Evolutionary conservation across 2,329 filamentous ascomycete species (phyloP), one percentile per base, ranked within the genome.

Genomic region (Microascus cirrosus): DNA sequence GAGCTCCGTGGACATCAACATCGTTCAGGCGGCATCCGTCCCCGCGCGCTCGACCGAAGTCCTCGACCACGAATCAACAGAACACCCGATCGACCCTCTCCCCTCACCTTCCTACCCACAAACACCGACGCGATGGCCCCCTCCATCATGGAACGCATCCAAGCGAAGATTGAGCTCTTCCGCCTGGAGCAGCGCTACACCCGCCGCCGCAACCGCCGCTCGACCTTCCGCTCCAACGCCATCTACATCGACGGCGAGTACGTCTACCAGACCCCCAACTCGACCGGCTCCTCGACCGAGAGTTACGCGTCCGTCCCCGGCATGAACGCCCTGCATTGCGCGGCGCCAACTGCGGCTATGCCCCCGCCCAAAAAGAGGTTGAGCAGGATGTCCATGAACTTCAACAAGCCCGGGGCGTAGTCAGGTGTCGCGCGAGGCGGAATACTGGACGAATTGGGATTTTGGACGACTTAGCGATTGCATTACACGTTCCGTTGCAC

Each of bases 241-340:
- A 82, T 89, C 70, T 97, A 97, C 73, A 88, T 96, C 63, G 90
- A 97, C 70, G 94, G 92, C 73, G 93, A 96, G 77, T 96, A 96
- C 76, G 79, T 96, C 71, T 95, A 91, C 79, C 79, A 84, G 68
- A 82, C 79, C 0, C 81, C 82, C 62, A 79, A 73, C 71, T 75
- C 76, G 56, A 84, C 81, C 1, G 81, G 81, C 58, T 83, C 80
- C 20, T 82, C 79, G 5, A 71, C 75, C 54, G 77, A 75, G 58
- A 70, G 68, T 58, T 64, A 66, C 36, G 62, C 61, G 48, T 67
- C 61, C 64, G 70, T 61, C 64, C 60, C 61, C 61, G 62, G 67
- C 63, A 60, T 68, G 62, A 69, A 72, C 60, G 70, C 71, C 58
- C 66, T 74, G 20, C 70, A 71, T 65, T 67, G 68, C 61, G 69